phyloP scores from a whole-genome alignment of 2,329 filamentous ascomycete species.

The Aspergillus sp. region DNA sequence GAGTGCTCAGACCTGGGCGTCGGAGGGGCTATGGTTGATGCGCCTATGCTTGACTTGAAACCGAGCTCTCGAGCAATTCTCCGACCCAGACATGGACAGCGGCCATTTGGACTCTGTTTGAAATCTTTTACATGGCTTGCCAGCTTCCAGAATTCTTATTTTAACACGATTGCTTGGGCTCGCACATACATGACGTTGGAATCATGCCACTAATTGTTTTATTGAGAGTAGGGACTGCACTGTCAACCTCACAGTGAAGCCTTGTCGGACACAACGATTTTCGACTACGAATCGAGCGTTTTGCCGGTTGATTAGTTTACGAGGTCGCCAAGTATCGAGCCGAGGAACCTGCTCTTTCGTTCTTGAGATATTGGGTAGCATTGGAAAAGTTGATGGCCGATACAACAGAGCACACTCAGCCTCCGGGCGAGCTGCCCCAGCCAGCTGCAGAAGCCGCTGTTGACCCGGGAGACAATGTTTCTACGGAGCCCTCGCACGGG shows the following conservation, averaged over 20 bases:
- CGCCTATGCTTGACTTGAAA: constrained; percentile 1
- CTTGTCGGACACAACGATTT: background rate
- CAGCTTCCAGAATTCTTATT: background rate
- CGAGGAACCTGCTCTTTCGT: background rate
- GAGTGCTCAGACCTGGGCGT: background rate
- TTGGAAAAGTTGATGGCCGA: constrained; percentile 22
- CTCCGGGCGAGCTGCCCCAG: constrained; percentile 21
- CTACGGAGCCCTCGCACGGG: background rate
- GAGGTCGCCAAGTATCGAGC: background rate
- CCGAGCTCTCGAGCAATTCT: constrained; percentile 4
- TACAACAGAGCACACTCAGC: constrained; percentile 18
- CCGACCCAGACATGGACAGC: background rate
- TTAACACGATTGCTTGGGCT: background rate
- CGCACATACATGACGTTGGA: background rate
- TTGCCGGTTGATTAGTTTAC: background rate
- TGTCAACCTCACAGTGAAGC: constrained; percentile 4
- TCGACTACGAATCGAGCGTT: background rate
- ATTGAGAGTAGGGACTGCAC: constrained; percentile 11
- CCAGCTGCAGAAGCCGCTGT: constrained; percentile 12
- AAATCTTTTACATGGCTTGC: background rate
- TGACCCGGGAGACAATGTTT: constrained; percentile 10
- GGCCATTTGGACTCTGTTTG: background rate
- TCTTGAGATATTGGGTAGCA: background rate
- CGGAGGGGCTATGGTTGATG: background rate
- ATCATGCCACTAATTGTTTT: constrained; percentile 15